phyloP scores from a whole-genome alignment of 2,329 filamentous ascomycete species.

The Volutella citrinella region DNA sequence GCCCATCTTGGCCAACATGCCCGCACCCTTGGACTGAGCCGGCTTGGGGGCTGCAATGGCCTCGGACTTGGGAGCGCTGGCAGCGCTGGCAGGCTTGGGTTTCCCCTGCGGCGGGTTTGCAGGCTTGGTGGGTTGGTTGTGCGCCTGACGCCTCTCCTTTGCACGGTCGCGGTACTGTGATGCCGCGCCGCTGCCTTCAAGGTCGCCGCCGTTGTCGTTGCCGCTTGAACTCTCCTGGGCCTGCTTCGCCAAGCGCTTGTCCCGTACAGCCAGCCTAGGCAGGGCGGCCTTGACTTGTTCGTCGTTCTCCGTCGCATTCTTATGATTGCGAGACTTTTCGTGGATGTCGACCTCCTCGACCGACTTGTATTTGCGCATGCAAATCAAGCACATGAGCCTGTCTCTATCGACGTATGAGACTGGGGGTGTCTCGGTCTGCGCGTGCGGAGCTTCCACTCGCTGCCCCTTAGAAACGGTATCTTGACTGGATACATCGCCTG shows the following conservation, averaged over 20 bases:
- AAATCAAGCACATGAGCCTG: conserved; percentile 43
- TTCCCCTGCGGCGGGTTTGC: conserved; percentile 35
- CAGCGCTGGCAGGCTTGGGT: conserved; percentile 21
- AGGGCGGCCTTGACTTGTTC: conserved; percentile 48
- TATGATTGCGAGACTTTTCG: conserved; percentile 41
- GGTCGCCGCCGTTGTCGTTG: no score
- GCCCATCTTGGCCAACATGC: conserved; percentile 70
- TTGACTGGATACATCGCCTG: conserved; percentile 7
- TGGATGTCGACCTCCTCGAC: conserved; percentile 41
- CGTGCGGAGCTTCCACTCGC: conserved; percentile 2
- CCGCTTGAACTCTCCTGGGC: no score
- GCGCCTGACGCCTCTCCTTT: conserved; percentile 61
- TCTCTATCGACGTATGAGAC: conserved; percentile 58
- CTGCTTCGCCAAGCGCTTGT: conserved; percentile 35
- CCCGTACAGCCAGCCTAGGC: conserved; percentile 35
- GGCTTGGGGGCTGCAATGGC: conserved; percentile 25
- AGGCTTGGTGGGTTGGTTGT: conserved; percentile 59
- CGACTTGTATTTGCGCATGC: conserved; percentile 46
- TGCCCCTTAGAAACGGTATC: conserved; percentile 9
- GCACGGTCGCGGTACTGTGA: conserved; percentile 63
- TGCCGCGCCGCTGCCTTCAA: conserved; percentile 21
- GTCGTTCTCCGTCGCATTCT: conserved; percentile 36
- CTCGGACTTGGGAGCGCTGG: conserved; percentile 18
- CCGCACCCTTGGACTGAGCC: conserved; percentile 59
- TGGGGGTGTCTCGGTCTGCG: no score